phyloP scores from a whole-genome alignment of 1,284 basidiomycete species.

The Chalciporus piperatoides region DNA sequence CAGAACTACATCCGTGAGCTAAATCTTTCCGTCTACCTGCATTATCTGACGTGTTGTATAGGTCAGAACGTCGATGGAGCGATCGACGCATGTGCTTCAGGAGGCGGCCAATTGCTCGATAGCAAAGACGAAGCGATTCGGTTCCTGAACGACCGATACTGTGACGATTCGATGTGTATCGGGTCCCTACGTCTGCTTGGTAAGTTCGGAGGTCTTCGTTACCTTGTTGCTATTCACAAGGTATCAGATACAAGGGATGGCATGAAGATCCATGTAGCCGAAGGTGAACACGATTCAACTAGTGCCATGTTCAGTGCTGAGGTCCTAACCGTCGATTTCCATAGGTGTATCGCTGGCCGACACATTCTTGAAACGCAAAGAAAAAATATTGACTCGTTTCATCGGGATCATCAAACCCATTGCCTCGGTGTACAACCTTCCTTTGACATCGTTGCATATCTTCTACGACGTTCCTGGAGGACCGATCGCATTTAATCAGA shows the following conservation, averaged over 20 bases:
- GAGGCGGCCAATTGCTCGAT: background rate
- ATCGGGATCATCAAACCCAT: constrained; percentile 56
- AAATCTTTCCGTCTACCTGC: no score
- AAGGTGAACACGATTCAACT: background rate
- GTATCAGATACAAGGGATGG: background rate
- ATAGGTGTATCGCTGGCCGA: constrained; percentile 50
- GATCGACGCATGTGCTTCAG: background rate
- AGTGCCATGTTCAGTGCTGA: background rate
- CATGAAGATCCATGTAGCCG: background rate
- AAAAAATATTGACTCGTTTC: constrained; percentile 56
- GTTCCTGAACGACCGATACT: background rate
- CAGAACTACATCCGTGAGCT: background rate
- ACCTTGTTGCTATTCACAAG: background rate
- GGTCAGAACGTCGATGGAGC: background rate
- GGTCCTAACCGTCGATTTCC: background rate
- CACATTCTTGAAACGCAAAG: constrained; percentile 45
- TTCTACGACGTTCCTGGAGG: constrained; percentile 63
- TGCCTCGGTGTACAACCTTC: constrained; percentile 56
- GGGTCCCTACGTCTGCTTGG: background rate
- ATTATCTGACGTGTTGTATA: background rate
- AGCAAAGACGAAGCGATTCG: background rate
- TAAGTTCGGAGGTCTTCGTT: background rate
- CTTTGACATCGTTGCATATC: constrained; percentile 39
- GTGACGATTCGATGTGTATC: background rate
- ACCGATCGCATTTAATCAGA: constrained; percentile 88